Evolutionary conservation across 163 green algal species (phyloP), one percentile per base, ranked within the genome.

Genomic region (Chloromonas sp.): DNA sequence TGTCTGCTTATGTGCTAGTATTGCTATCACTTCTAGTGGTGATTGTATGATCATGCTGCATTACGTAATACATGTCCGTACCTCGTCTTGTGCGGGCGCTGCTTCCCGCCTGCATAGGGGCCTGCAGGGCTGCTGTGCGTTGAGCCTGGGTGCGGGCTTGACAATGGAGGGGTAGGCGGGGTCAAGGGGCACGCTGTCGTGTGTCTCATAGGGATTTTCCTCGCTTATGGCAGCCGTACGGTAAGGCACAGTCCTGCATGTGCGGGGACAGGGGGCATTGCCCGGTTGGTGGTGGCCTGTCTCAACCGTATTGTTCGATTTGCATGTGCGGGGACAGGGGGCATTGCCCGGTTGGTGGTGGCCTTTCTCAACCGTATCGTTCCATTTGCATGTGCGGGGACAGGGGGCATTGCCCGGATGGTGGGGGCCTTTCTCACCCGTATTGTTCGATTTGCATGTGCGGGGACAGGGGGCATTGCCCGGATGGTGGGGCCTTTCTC

Each of bases 221-320:
- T 36, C 71, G 14, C 5, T 79, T 60, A 92, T 89, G 0, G 86
- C 86, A 3, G 87, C 87, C 14, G 89, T 91, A 74, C 87, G 90
- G 85, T 90, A 92, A 1, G 89, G 89, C 70, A 92, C 89, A 1
- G 84, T 83, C 81, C 86, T 84, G 81, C 5, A 5, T 8, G 70
- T 8, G 59, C 59, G 58, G 79, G 79, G 59, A 14, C 14, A 14
- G 58, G 13, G 77, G 58, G 78, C 85, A 79, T 60, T 85, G 61
- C 77, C 81, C 74, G 82, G 36, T 36, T 36, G 36, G 36, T 36
- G 36, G 36, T 36, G 36, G 36, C 36, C 36, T 36, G 36, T 36
- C 36, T 36, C 36, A 36, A 36, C 36, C 36, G 36, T 36, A 36
- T 36, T 36, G 36, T 36, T 36, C 36, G 57, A 81, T 71, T 36